phyloP scores from a whole-genome alignment of 495 filamentous ascomycete species.

The Baudoinia panamericana region DNA sequence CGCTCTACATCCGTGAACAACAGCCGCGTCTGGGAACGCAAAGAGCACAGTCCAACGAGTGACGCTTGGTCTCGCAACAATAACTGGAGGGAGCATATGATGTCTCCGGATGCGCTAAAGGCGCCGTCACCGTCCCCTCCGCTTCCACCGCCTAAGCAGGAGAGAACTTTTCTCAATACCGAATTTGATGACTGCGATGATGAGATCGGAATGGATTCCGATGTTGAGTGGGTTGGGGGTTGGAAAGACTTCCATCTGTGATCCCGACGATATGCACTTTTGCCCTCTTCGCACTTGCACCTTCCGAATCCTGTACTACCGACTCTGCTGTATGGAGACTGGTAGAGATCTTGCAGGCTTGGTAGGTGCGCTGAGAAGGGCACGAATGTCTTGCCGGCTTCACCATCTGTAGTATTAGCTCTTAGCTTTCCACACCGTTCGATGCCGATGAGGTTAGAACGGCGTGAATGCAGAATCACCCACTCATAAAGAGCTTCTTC shows the following conservation, averaged over 20 bases:
- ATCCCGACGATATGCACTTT: background rate
- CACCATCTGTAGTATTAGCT: slow-evolving; percentile 12
- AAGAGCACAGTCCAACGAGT: slow-evolving; percentile 11
- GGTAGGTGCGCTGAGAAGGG: background rate
- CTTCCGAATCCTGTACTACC: background rate
- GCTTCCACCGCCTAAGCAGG: slow-evolving; percentile 1
- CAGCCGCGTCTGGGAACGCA: slow-evolving; percentile 17
- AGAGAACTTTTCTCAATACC: slow-evolving; percentile 19
- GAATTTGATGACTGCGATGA: slow-evolving; percentile 44
- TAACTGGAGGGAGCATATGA: slow-evolving; percentile 17
- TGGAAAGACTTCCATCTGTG: slow-evolving; percentile 50
- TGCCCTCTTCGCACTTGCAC: background rate
- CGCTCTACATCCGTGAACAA: slow-evolving; percentile 15
- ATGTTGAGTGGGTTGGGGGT: slow-evolving; percentile 69
- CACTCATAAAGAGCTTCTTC: no score
- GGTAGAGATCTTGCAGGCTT: no score
- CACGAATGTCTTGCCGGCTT: slow-evolving; percentile 4
- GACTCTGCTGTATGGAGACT: background rate
- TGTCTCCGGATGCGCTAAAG: background rate
- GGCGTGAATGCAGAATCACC: slow-evolving; percentile 5
- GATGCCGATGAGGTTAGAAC: background rate
- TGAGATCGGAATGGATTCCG: slow-evolving; percentile 36
- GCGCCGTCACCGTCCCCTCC: slow-evolving; percentile 1
- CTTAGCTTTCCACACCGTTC: background rate
- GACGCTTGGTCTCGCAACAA: slow-evolving; percentile 7